Evolutionary conservation across 2,329 filamentous ascomycete species (phyloP), one percentile per base, ranked within the genome.

Genomic region (Scopulariopsis brevicaulis): DNA sequence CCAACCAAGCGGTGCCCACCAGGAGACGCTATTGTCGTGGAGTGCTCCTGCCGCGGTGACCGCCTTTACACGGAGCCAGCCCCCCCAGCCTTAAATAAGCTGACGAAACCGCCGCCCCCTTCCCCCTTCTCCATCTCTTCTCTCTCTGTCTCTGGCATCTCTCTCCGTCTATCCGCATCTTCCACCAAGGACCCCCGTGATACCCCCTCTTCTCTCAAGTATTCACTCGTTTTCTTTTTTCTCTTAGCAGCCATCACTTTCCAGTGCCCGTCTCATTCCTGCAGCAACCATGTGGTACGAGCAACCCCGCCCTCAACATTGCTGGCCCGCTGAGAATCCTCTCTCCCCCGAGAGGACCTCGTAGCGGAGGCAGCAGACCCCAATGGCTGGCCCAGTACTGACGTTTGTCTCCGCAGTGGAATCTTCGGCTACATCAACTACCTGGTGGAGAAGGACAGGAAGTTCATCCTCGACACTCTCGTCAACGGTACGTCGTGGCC

Each of bases 401-500:
- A 55, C 54, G 5, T 55, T 53, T 61, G 53, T 48, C 55, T 62
- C 59, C 60, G 61, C 64, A 93, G 89, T 86, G 90, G 90, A 74
- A 95, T 94, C 76, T 95, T 97, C 79, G 93, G 93, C 69, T 97
- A 97, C 82, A 90, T 97, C 80, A 97, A 97, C 81, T 97, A 97
- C 78, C 80, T 97, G 73, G 91, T 97, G 73, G 94, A 97, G 83
- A 96, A 96, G 84, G 93, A 97, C 79, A 85, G 94, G 74, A 92
- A 90, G 77, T 95, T 88, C 78, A 96, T 97, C 73, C 82, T 97
- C 71, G 86, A 96, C 73, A 97, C 93, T 62, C 82, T 99, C 66
- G 88, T 96, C 74, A 96, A 97, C 79, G 93, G 91, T 91, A 76
- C 74, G 86, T 77, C 12, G 46, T 24, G 20, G 20, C 20, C 20